These are phyloP conservation scores for Tuber brumale DNA, from an alignment of 495 filamentous ascomycete species.

Conservation along the genomic window DNA sequence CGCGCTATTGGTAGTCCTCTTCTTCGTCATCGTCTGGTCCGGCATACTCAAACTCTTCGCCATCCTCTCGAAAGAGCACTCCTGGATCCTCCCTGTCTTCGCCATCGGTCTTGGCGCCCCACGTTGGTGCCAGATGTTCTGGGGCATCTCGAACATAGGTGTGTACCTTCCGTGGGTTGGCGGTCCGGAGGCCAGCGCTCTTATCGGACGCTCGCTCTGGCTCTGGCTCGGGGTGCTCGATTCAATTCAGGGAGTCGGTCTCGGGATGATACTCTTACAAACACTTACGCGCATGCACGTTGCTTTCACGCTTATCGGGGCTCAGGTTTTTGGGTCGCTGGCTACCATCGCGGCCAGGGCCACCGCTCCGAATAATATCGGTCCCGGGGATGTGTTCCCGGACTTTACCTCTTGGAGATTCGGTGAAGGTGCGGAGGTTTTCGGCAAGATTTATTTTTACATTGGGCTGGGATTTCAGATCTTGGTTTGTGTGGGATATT, in stretches of 20 bases:
- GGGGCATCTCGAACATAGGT: slow-evolving; percentile 54
- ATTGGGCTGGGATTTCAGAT: slow-evolving; percentile 57
- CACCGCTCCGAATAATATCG: slow-evolving; percentile 54
- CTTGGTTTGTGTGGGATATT: slow-evolving; percentile 59
- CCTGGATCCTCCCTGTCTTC: slow-evolving; percentile 62
- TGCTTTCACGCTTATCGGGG: slow-evolving; percentile 50
- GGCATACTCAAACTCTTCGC: slow-evolving; percentile 49
- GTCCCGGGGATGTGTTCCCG: slow-evolving; percentile 60
- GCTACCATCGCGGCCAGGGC: slow-evolving; percentile 56
- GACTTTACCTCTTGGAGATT: slow-evolving; percentile 43
- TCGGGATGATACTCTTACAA: slow-evolving; percentile 59
- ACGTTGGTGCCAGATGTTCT: slow-evolving; percentile 61
- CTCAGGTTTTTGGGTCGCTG: slow-evolving; percentile 53
- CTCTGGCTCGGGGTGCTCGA: slow-evolving; percentile 62
- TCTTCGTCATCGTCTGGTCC: slow-evolving; percentile 57
- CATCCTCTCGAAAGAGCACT: slow-evolving; percentile 50
- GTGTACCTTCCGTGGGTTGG: slow-evolving; percentile 57
- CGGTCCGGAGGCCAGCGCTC: slow-evolving; percentile 47
- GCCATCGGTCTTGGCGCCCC: slow-evolving; percentile 54
- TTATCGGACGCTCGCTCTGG: slow-evolving; percentile 55
- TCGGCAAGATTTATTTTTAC: slow-evolving; percentile 61
- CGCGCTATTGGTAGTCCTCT: slow-evolving; percentile 50
- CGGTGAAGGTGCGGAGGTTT: slow-evolving; percentile 46
- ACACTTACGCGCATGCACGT: slow-evolving; percentile 59
- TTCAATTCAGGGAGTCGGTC: slow-evolving; percentile 55